phyloP scores from a whole-genome alignment of 352 stramenopile species.

The Globisporangium alternatum region DNA sequence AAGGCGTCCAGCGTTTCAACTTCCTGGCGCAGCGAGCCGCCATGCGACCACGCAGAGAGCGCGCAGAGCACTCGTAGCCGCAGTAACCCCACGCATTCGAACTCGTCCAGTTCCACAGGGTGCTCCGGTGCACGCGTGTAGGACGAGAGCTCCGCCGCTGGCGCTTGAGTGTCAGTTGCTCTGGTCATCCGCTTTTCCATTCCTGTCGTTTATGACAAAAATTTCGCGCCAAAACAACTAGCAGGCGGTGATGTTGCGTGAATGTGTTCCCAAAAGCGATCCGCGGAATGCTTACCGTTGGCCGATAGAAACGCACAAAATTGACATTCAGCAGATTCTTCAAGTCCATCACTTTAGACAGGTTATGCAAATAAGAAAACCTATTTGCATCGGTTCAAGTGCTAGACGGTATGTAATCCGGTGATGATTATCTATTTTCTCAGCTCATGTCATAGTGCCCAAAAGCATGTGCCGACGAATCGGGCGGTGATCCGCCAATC shows the following conservation, averaged over 20 bases:
- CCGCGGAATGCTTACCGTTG: conserved; percentile 5
- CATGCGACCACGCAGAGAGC: conserved; percentile 5
- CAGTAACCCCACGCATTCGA: conserved; percentile 86
- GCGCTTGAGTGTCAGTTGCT: neutral
- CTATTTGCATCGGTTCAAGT: neutral
- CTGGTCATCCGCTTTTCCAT: neutral
- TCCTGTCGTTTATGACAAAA: neutral
- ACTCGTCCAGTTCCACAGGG: conserved; percentile 92
- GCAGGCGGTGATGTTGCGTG: conserved; percentile 8
- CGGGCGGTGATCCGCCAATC: conserved; percentile 3
- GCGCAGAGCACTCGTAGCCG: conserved; percentile 51
- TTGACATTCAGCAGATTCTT: conserved; percentile 11
- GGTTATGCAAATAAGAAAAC: neutral
- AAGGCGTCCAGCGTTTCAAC: conserved; percentile 15
- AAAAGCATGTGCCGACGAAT: neutral
- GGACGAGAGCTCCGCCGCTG: conserved; percentile 38
- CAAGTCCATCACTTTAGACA: neutral
- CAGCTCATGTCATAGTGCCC: neutral
- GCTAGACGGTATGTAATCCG: neutral
- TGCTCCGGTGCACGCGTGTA: conserved; percentile 83
- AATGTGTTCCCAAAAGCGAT: neutral
- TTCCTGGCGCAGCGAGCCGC: neutral
- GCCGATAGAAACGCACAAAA: conserved; percentile 12
- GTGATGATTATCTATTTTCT: neutral
- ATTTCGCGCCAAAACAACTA: neutral